A percentile compares a stretch with the other conserved stretches of the same genome.
Conservation (phyloP, 192 early-diverging fungal genomes). For the Thamnidium elegans region DNA sequence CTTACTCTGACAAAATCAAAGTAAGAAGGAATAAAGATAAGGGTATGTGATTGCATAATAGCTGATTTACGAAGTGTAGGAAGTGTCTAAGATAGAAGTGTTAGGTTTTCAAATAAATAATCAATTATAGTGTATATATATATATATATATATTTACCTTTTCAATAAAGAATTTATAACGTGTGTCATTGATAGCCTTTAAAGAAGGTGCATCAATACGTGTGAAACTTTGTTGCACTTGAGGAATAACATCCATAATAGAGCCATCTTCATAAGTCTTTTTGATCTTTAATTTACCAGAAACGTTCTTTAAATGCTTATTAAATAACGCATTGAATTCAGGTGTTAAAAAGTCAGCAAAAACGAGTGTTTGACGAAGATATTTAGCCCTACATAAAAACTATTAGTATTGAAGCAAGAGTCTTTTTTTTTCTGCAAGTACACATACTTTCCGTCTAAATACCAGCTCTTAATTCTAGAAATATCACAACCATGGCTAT, state of each 20-base stretch:
- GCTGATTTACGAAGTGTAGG: slow-evolving; percentile 56
- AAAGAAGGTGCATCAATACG: slow-evolving; percentile 63
- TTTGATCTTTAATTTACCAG: slow-evolving; percentile 73
- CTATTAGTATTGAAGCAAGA: neutral
- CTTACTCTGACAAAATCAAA: slow-evolving; percentile 95
- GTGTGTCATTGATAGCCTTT: slow-evolving; percentile 64
- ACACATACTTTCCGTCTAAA: slow-evolving; percentile 69
- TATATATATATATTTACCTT: slow-evolving; percentile 35
- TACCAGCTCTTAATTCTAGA: slow-evolving; percentile 84
- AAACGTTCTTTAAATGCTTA: slow-evolving; percentile 59
- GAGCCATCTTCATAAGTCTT: slow-evolving; percentile 56
- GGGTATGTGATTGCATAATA: slow-evolving; percentile 57
- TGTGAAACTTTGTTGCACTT: slow-evolving; percentile 75
- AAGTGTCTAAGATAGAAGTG: slow-evolving; percentile 42
- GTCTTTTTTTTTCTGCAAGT: neutral
- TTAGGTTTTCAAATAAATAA: neutral
- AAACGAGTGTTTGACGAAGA: slow-evolving; percentile 84
- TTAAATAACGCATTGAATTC: slow-evolving; percentile 91
- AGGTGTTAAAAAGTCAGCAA: slow-evolving; percentile 80
- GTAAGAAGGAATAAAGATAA: slow-evolving; percentile 90
- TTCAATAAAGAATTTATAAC: slow-evolving; percentile 84
- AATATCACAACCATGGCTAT: slow-evolving; percentile 94
- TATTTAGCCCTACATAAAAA: slow-evolving; percentile 58
- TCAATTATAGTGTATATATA: neutral
- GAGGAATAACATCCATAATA: slow-evolving; percentile 74